Conservation (phyloP, 148 eudicot genomes). For the Simmondsia chinensis region DNA sequence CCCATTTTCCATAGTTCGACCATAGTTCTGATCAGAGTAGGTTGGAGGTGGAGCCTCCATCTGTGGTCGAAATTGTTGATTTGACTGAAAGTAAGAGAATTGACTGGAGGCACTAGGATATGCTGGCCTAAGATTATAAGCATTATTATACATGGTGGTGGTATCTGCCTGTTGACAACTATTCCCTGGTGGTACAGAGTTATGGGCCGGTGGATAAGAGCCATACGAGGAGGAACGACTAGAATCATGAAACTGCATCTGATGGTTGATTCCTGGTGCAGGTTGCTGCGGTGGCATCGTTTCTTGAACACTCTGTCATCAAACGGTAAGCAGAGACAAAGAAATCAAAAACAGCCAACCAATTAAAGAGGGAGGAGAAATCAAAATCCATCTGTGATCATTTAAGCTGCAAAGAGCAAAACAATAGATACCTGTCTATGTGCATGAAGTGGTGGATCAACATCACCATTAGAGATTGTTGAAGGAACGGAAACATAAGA, state of each 20-base stretch:
- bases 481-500: conserved; percentile 16
- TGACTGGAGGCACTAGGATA: conserved; percentile 76
- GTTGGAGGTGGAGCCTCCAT: conserved; percentile 54
- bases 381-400: not conserved
- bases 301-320: conserved; percentile 47
- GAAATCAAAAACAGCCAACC: not conserved
- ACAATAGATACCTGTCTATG: conserved; percentile 28
- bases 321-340: not conserved
- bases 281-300: conserved; percentile 25
- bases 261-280: conserved; percentile 32
- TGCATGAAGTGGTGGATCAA: conserved; percentile 37
- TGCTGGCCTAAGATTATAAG: conserved; percentile 66
- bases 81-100: conserved; percentile 61
- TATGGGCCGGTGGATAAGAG: conserved; percentile 40
- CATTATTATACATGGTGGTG: conserved; percentile 23
- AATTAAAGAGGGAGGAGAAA: not conserved
- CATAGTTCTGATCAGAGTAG: conserved; percentile 39
- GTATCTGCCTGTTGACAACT: conserved; percentile 29
- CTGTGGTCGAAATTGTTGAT: conserved; percentile 38
- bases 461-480: conserved; percentile 22
- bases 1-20: conserved; percentile 39
- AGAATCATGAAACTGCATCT: conserved; percentile 39
- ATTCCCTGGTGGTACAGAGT: conserved; percentile 30
- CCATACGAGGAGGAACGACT: conserved; percentile 31
- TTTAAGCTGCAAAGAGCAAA: not conserved